Evolutionary conservation across 2,329 filamentous ascomycete genomes (phyloP), one percentile per base, ranked within the genome.

Genomic region (Sclerotinia trifoliorum): DNA sequence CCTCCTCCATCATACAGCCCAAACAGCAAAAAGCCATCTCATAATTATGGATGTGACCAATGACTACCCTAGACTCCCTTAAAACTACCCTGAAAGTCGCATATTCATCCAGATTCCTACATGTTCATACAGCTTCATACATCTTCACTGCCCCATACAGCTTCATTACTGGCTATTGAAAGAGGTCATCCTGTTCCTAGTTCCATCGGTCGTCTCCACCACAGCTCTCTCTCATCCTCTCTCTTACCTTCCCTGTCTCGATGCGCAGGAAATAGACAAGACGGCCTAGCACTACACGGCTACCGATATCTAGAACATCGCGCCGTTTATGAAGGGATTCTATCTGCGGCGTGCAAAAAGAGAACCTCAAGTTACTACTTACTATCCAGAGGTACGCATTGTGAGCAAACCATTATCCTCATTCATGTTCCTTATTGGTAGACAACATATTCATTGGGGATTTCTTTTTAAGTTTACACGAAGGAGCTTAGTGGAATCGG

Each of bases 31-130:
- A 63, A 19, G n/a, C 32, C 35, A 19, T 35, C 49, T 65, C 49
- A 54, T 39, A n/a, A n/a, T 65, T 26, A 42, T 55, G 24, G 49
- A 65, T 8, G n/a, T 10, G 26, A 32, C 62, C 62, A 65, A 65
- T 65, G 26, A 24, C 10, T 32, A 54, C 5, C 51, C 60, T 49
- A 19, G 60, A 63, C 24, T 63, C 39, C 49, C 24, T 39, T 63
- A 24, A 42, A 42, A 15, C 2, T 15, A 42, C 10, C 52, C 26
- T 54, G n/a, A 35, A 60, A 21, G 39, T 15, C 35, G 39, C 56
- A 60, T 46, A 44, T 24, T 44, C 42, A 42, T 8, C 32, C 11
- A 42, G 44, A 32, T 29, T 32, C 26, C 44, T 39, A 39, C 35
- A 39, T 39, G 11, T 13, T 42, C 35, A 39, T 13, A 3, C 35